Conservation (phyloP, 352 stramenopile genomes). For the Globisporangium solare region DNA sequence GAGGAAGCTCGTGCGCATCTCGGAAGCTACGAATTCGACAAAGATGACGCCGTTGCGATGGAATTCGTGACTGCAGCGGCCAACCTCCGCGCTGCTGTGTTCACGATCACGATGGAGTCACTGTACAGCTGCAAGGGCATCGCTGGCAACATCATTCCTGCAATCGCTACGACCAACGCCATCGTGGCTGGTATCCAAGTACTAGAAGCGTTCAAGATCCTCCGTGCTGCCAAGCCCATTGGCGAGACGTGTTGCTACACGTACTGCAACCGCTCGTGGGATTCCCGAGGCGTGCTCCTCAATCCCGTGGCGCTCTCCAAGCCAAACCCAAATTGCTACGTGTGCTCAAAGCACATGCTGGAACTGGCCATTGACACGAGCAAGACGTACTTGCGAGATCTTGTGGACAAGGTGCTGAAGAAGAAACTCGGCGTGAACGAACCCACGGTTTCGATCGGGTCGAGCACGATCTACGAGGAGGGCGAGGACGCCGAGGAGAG, state of each 20-base stretch:
- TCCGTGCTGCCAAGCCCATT: constrained; percentile 59
- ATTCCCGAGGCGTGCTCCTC: constrained; percentile 90
- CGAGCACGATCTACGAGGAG: constrained; percentile 94
- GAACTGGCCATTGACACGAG: constrained; percentile 89
- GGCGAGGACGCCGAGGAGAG: constrained; percentile 88
- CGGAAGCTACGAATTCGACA: constrained; percentile 94
- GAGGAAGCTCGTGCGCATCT: constrained; percentile 51
- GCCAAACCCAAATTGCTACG: constrained; percentile 94
- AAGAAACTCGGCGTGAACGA: constrained; percentile 89
- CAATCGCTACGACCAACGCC: constrained; percentile 99
- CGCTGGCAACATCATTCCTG: constrained; percentile 99
- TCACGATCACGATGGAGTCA: constrained; percentile 77
- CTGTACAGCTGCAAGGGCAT: constrained; percentile 97
- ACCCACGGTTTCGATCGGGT: constrained; percentile 80
- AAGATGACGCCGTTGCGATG: constrained; percentile 96
- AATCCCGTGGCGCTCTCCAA: constrained; percentile 85
- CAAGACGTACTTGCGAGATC: constrained; percentile 67
- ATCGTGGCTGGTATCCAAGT: constrained; percentile 96
- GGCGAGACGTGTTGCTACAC: constrained; percentile 88
- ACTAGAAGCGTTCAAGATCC: constrained; percentile 80
- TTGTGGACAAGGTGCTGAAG: constrained; percentile 84
- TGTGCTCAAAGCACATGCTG: constrained; percentile 92
- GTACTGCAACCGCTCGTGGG: constrained; percentile 91
- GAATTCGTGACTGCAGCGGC: constrained; percentile 97
- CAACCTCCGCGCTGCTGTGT: constrained; percentile 93